phyloP scores from a whole-genome alignment of 1,284 basidiomycete genomes.

The Rhodotorula sp. region DNA sequence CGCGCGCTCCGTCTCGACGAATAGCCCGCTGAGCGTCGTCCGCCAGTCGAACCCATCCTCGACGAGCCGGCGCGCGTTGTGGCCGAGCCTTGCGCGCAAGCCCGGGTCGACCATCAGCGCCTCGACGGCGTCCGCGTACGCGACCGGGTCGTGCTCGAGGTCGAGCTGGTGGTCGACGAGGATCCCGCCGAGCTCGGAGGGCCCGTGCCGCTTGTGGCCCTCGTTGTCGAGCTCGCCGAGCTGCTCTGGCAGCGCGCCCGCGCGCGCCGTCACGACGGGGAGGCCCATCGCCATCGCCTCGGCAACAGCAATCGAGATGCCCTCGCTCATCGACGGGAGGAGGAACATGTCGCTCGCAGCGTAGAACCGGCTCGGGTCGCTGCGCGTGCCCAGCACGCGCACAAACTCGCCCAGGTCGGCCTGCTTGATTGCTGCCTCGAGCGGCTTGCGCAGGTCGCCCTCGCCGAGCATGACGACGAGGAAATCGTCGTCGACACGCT shows the following conservation, averaged over 20 bases:
- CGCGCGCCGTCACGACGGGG: constrained; percentile 37
- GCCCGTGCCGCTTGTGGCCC: neutral
- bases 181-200: constrained; percentile 26
- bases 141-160: constrained; percentile 6
- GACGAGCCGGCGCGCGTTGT: constrained; percentile 32
- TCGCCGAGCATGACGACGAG: constrained; percentile 41
- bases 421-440: constrained; percentile 2
- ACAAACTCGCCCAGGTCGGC: constrained; percentile 26
- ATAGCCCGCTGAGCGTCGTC: constrained; percentile 22
- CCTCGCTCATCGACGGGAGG: constrained; percentile 39
- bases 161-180: constrained; percentile 34
- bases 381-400: constrained; percentile 21
- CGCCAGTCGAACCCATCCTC: constrained; percentile 35
- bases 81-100: constrained; percentile 7
- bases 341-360: constrained; percentile 38
- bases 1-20: constrained; percentile 27
- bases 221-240: constrained; percentile 26
- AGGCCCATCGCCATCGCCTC: constrained; percentile 45
- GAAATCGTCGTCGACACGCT: constrained; percentile 28
- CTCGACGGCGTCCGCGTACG: constrained; percentile 34
- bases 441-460: constrained; percentile 19
- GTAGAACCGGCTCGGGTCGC: constrained; percentile 27
- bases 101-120: constrained; percentile 21
- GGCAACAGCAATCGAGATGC: constrained; percentile 41
- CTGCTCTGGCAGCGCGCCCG: constrained; percentile 39